Evolutionary conservation across 2,329 filamentous ascomycete species (phyloP).

Genomic region (Zymoseptoria crescenta): DNA sequence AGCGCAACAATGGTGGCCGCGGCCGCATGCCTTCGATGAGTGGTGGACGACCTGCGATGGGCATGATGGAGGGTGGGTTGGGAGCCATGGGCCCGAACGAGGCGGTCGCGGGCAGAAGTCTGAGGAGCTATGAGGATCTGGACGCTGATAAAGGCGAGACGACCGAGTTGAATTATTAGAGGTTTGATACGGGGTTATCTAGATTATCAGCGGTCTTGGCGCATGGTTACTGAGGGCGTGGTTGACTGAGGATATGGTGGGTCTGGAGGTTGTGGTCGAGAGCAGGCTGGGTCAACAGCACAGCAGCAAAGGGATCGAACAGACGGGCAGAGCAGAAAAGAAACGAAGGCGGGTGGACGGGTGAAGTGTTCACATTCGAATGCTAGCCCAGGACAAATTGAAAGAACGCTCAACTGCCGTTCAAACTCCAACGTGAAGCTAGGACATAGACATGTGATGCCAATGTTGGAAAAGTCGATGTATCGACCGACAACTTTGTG

Average conservation of each 20-base stretch:
- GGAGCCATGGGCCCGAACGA: constrained; percentile 74
- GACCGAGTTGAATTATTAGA: constrained; percentile 82
- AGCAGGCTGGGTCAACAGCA: not conserved
- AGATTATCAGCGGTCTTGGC: not conserved
- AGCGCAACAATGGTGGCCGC: constrained; percentile 23
- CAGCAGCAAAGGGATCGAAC: not conserved
- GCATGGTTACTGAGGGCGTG: not conserved
- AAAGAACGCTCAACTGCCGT: not conserved
- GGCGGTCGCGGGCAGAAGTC: constrained; percentile 80
- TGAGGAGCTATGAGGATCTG: constrained; percentile 96
- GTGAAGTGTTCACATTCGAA: not conserved
- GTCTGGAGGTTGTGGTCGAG: not conserved
- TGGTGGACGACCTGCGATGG: constrained; percentile 16
- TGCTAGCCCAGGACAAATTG: not conserved
- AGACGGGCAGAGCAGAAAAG: not conserved
- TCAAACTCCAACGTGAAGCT: too few relatives aligned
- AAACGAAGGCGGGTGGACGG: not conserved
- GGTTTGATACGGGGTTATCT: not conserved
- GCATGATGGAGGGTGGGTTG: constrained; percentile 54
- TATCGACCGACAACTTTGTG: not conserved
- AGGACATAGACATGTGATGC: too few relatives aligned
- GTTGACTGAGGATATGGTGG: too few relatives aligned
- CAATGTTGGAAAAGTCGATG: not conserved
- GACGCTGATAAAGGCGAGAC: constrained; percentile 61
- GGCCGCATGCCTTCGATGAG: constrained; percentile 19